Evolutionary conservation across 495 filamentous ascomycete species (phyloP).

Genomic region (Cladorrhinum samala): DNA sequence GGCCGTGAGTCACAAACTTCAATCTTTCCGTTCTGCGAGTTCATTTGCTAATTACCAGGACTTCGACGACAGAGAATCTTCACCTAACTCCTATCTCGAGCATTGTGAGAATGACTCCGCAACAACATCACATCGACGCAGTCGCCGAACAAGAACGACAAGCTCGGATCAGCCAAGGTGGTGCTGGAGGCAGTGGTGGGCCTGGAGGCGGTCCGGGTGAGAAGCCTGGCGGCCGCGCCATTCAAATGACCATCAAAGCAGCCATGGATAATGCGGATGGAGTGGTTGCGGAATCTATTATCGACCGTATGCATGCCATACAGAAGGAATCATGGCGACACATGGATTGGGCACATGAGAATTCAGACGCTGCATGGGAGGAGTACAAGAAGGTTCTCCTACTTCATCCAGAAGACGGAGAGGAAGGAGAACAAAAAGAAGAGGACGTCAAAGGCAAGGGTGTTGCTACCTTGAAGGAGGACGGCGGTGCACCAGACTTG

Average conservation of each 20-base stretch:
- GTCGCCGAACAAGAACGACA: conserved; percentile 38
- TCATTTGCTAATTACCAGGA: too few species aligned
- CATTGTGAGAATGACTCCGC: conserved; percentile 40
- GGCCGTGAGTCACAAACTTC: conserved; percentile 29
- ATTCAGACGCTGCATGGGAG: conserved; percentile 37
- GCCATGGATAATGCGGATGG: conserved; percentile 37
- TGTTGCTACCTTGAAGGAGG: conserved; percentile 16
- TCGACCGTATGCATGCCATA: conserved; percentile 39
- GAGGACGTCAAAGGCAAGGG: conserved; percentile 24
- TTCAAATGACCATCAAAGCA: conserved; percentile 49
- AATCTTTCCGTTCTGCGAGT: background rate
- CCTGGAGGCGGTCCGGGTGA: conserved; percentile 6
- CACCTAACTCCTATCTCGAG: conserved; percentile 43
- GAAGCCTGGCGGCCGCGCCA: conserved; percentile 32
- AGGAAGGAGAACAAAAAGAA: background rate
- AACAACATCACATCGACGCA: conserved; percentile 45
- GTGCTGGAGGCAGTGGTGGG: background rate
- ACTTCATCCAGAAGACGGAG: conserved; percentile 12
- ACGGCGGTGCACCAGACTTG: conserved; percentile 17
- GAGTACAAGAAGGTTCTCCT: conserved; percentile 38
- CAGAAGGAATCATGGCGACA: conserved; percentile 38
- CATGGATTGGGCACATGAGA: conserved; percentile 41
- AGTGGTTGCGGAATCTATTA: conserved; percentile 40
- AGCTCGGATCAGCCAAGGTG: conserved; percentile 21
- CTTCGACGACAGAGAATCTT: conserved; percentile 44